phyloP scores from a whole-genome alignment of 2,329 filamentous ascomycete species.

The Talaromyces sp. region DNA sequence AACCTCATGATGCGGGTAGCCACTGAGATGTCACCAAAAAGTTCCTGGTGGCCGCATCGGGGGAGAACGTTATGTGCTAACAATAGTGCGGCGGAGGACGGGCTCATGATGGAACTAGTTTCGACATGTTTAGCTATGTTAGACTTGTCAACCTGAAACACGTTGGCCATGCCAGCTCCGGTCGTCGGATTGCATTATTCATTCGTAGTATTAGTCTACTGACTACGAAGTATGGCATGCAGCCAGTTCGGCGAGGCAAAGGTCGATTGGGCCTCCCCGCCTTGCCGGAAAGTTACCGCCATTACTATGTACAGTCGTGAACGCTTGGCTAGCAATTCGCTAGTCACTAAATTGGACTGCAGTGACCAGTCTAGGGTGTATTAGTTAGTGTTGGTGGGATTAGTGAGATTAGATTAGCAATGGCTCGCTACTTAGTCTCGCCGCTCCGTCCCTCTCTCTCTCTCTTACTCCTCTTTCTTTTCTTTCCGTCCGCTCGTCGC shows the following conservation, averaged over 20 bases:
- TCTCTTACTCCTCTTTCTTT: conserved; percentile 15
- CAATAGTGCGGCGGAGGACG: not conserved
- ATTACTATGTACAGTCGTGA: not conserved
- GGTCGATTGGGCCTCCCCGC: conserved; percentile 16
- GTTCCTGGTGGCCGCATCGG: not conserved
- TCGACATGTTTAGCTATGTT: not conserved
- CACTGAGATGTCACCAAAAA: not conserved
- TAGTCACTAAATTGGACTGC: not conserved
- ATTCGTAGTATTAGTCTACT: not conserved
- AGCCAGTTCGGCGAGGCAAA: conserved; percentile 9
- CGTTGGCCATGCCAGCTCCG: not conserved
- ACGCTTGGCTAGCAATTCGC: not conserved
- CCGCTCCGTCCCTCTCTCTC: conserved; percentile 20
- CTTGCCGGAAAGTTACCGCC: conserved; percentile 5
- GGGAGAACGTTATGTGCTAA: not conserved
- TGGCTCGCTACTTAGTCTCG: conserved; percentile 20
- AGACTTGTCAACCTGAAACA: conserved; percentile 2
- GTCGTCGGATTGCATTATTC: conserved; percentile 2
- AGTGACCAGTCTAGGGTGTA: not conserved
- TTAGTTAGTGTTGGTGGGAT: conserved; percentile 2
- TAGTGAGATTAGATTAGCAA: conserved; percentile 7
- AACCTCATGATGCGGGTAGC: not conserved
- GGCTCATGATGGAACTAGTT: not conserved
- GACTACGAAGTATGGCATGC: not conserved
- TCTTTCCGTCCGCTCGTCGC: conserved; percentile 19